These are phyloP conservation scores for Uncinocarpus reesii DNA, from an alignment of 2,329 filamentous ascomycete species.

Conservation along the genomic window DNA sequence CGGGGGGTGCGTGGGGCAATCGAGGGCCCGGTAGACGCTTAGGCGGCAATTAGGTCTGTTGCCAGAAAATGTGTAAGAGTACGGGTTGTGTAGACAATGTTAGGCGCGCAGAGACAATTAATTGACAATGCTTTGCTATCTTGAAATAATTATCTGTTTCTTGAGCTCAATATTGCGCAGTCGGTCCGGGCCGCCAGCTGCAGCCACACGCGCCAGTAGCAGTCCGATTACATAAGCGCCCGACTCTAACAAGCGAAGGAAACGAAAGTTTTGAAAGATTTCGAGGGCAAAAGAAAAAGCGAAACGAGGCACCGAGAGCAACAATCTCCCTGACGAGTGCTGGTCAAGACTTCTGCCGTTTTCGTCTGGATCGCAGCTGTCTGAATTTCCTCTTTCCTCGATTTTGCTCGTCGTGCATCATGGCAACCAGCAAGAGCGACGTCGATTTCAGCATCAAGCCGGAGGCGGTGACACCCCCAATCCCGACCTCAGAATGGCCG, in stretches of 20 bases:
- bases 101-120: too few species aligned
- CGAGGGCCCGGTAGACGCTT: slow-evolving; percentile 35
- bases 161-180: not conserved
- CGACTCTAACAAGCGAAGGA: slow-evolving; percentile 6
- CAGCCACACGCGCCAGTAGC: not conserved
- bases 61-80: too few species aligned
- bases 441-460: slow-evolving; percentile 86
- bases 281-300: slow-evolving; percentile 5
- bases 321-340: not conserved
- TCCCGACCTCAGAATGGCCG: slow-evolving; percentile 86
- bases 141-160: not conserved
- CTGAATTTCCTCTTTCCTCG: not conserved
- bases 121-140: not conserved
- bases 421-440: slow-evolving; percentile 44
- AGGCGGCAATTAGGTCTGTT: slow-evolving; percentile 24
- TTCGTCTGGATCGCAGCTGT: not conserved
- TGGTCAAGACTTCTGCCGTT: not conserved
- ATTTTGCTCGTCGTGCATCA: slow-evolving; percentile 12
- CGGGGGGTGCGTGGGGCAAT: slow-evolving; percentile 29
- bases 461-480: slow-evolving; percentile 62
- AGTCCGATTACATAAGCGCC: slow-evolving; percentile 5
- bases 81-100: too few species aligned
- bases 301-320: not conserved
- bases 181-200: not conserved
- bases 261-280: slow-evolving; percentile 14